Evolutionary conservation across 495 filamentous ascomycete species (phyloP).

Genomic region (Bacidia gigantensis): DNA sequence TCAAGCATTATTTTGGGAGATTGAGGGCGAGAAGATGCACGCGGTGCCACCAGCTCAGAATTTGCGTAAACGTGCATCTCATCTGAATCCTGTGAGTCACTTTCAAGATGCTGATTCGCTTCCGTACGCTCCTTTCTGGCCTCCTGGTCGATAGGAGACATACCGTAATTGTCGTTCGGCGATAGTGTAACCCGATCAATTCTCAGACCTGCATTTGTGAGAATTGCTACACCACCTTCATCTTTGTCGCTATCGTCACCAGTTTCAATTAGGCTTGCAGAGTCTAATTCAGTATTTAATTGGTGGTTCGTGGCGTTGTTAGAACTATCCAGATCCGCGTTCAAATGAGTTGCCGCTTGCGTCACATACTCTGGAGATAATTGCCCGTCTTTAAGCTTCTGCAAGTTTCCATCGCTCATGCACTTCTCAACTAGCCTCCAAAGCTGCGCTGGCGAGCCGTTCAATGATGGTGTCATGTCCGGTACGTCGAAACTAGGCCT

Average conservation of each 20-base stretch:
- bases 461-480: constrained; percentile 71
- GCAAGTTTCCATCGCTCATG: neutral
- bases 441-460: constrained; percentile 39
- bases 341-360: neutral
- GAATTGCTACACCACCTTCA: neutral
- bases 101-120: neutral
- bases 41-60: neutral
- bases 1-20: too few species aligned
- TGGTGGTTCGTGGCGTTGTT: too few species aligned
- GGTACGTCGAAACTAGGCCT: too few species aligned
- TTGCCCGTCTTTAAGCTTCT: neutral
- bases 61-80: neutral
- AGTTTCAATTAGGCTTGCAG: too few species aligned
- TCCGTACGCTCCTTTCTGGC: neutral
- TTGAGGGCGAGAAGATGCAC: neutral
- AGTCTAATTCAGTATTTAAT: too few species aligned
- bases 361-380: neutral
- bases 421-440: constrained; percentile 5
- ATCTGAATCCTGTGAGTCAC: neutral
- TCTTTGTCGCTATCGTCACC: neutral
- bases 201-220: too few species aligned
- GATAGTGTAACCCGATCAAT: too few species aligned
- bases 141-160: neutral
- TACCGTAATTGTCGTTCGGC: neutral
- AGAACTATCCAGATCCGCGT: too few species aligned